phyloP scores from a whole-genome alignment of 805 yeast genomes.

The Hyphopichia homilentoma region DNA sequence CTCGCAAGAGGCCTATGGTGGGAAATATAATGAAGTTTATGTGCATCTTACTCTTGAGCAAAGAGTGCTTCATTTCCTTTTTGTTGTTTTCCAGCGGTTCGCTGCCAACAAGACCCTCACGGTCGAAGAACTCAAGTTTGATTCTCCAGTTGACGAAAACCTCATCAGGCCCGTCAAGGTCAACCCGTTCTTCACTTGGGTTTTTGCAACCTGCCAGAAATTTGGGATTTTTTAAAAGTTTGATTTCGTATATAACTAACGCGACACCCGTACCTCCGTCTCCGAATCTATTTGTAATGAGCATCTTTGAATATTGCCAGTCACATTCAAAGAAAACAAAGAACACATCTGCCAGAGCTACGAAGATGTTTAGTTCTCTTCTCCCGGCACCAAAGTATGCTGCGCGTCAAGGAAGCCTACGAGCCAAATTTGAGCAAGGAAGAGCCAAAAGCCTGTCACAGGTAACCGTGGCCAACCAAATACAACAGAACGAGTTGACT shows the following conservation, averaged over 20 bases:
- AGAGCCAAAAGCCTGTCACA: too few species aligned
- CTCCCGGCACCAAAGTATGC: slow-evolving; percentile 5
- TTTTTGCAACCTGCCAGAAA: slow-evolving; percentile 20
- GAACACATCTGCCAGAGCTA: too few species aligned
- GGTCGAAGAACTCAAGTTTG: slow-evolving; percentile 16
- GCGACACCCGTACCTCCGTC: too few species aligned
- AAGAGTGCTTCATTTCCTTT: slow-evolving; percentile 10
- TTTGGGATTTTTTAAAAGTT: slow-evolving; percentile 23
- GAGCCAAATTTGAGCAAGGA: too few species aligned
- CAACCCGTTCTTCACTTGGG: slow-evolving; percentile 12
- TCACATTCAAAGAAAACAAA: too few species aligned
- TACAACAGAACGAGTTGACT: too few species aligned
- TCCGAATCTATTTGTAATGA: too few species aligned
- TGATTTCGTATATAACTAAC: too few species aligned
- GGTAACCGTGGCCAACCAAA: too few species aligned
- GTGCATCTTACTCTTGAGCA: slow-evolving; percentile 12
- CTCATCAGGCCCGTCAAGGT: slow-evolving; percentile 6
- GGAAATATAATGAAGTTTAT: slow-evolving; percentile 5
- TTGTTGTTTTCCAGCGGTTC: slow-evolving; percentile 7
- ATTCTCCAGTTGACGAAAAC: slow-evolving; percentile 18
- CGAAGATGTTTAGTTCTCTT: slow-evolving; percentile 5
- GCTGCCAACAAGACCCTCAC: slow-evolving; percentile 10
- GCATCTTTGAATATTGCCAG: too few species aligned
- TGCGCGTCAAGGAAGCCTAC: too few species aligned
- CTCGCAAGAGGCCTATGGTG: background rate